Percentiles rank a stretch among this genome's conserved stretches.
Evolutionary conservation across 2,329 filamentous ascomycete genomes (phyloP).

Genomic region (Amauroascus niger): DNA sequence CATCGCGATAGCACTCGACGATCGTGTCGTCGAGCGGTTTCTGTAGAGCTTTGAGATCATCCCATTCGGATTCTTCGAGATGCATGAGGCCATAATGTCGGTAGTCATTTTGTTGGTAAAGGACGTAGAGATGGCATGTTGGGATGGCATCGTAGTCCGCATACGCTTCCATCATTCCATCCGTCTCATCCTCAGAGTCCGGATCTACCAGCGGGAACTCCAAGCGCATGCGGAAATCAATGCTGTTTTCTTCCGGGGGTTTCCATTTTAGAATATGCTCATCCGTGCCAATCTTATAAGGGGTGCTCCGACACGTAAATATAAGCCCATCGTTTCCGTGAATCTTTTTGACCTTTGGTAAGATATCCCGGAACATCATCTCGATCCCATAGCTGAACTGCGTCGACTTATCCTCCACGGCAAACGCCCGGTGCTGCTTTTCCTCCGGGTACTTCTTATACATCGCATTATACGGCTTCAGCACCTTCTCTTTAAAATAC

Average conservation of each 20-base stretch:
- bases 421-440: conserved; percentile 61
- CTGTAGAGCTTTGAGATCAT: conserved; percentile 60
- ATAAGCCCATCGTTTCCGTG: conserved; percentile 96
- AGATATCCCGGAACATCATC: conserved; percentile 81
- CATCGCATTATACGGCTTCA: conserved; percentile 65
- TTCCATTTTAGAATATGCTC: conserved; percentile 97
- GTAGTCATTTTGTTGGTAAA: conserved; percentile 56
- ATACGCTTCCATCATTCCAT: conserved; percentile 54
- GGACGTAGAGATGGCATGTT: conserved; percentile 60
- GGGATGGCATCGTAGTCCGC: conserved; percentile 74
- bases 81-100: conserved; percentile 57
- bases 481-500: conserved; percentile 70
- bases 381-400: conserved; percentile 80
- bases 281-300: conserved; percentile 86
- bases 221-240: conserved; percentile 78
- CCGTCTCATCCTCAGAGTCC: conserved; percentile 56
- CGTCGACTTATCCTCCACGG: conserved; percentile 78
- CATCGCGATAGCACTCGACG: conserved; percentile 80
- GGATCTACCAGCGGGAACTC: conserved; percentile 64
- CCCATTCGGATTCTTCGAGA: conserved; percentile 72
- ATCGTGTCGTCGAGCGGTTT: conserved; percentile 77
- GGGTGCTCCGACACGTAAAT: conserved; percentile 84
- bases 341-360: conserved; percentile 60
- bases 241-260: conserved; percentile 84
- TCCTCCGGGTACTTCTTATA: conserved; percentile 66